Base-by-base conservation (phyloP, 1,284 basidiomycete species). In the Exobasidium rhododendri region DNA sequence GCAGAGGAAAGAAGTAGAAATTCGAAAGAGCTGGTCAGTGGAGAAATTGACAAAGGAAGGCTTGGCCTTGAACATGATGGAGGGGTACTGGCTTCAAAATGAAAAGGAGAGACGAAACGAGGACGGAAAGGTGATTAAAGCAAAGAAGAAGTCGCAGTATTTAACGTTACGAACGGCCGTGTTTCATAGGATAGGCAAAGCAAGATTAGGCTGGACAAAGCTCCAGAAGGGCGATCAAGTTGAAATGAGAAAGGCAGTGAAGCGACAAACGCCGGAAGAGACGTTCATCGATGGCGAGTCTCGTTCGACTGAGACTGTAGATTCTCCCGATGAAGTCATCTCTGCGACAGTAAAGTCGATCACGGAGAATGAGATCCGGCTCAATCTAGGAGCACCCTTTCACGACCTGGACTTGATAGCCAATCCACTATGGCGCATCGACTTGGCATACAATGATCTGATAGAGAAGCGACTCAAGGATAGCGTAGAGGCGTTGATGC, bases 391-490 rank as follows among this genome's bases (percentile, higher is more conserved):
- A 44, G 70, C 68, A 26, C 63, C 59, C 40, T 55, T 64, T 40
- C 65, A 74, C 58, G 56, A 68, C 26, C 45, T 64, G 32, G 74
- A 76, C 28, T 63, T 74, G 7, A 65, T 73, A 7, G 61, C 66
- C n/a, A 72, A 66, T 56, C 58, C 68, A 2, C 67, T 68, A n/a
- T 70, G 58, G 73, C 85, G 85, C 61, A 76, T 94, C 45, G 91
- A 94, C 73, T 79, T 91, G 2, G 89, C 87, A 1, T 82, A 82
- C 32, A 87, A 86, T 43, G 87, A 87, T 69, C 84, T 89, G 57
- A 83, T 87, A 7, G 87, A 85, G 65, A 83, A 87, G 46, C 85
- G 88, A 49, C 91, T 91, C 85, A 83, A 85, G 20, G 80, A 83
- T 1, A 91, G 92, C 3, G 84, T 94, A 22, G 74, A 81, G 11